Conservation (phyloP, 2,329 filamentous ascomycete genomes). For the Alternaria brassicae region DNA sequence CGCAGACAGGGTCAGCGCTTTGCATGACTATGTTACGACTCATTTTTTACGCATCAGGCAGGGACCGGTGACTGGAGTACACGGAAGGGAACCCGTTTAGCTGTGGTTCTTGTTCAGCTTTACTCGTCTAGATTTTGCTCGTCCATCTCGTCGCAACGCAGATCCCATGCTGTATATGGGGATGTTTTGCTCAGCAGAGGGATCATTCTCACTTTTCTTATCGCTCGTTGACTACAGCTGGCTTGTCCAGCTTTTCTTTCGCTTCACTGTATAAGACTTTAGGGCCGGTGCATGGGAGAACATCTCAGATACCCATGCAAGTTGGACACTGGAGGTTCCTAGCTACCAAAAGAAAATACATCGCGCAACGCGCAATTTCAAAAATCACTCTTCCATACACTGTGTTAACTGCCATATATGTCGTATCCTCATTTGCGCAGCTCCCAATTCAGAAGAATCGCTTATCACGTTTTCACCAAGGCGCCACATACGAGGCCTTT, state of each 20-base stretch:
- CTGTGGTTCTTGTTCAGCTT: slow-evolving; percentile 18
- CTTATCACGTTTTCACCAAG: neutral
- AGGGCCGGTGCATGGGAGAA: slow-evolving; percentile 24
- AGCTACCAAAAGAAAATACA: slow-evolving; percentile 21
- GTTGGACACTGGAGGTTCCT: slow-evolving; percentile 21
- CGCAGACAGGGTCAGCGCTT: slow-evolving; percentile 52
- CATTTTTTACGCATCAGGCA: slow-evolving; percentile 35
- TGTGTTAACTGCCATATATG: neutral
- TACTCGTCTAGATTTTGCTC: slow-evolving; percentile 17
- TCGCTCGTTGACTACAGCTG: slow-evolving; percentile 33
- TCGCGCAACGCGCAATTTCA: slow-evolving; percentile 5
- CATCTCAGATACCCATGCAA: slow-evolving; percentile 26
- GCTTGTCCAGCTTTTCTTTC: slow-evolving; percentile 9
- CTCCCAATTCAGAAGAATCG: neutral
- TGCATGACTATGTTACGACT: slow-evolving; percentile 48
- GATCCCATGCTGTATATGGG: slow-evolving; percentile 34
- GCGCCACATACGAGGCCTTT: neutral
- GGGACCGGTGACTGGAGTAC: slow-evolving; percentile 28
- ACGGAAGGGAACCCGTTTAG: slow-evolving; percentile 21
- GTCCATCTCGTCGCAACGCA: slow-evolving; percentile 6
- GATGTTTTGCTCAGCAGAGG: slow-evolving; percentile 13
- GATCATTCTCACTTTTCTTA: slow-evolving; percentile 30
- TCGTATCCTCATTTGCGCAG: neutral
- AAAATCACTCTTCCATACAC: neutral
- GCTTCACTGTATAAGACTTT: slow-evolving; percentile 39